Percentiles rank a stretch among this genome's conserved stretches.
phyloP scores from a whole-genome alignment of 306 rosid species.

The Malus sylvestris region DNA sequence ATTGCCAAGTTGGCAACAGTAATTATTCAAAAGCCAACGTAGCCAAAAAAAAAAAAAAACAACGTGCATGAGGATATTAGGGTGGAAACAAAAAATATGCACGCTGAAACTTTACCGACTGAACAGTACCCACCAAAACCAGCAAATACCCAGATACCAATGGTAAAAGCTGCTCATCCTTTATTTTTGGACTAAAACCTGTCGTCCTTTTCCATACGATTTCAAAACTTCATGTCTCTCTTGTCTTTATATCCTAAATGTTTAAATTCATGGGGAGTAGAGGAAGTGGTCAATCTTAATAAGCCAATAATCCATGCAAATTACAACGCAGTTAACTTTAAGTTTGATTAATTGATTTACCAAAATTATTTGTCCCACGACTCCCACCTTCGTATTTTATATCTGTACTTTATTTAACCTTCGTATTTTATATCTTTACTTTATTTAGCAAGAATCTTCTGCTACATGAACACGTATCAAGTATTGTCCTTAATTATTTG shows the following conservation, averaged over 20 bases:
- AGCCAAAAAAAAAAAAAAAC: background rate
- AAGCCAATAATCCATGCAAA: background rate
- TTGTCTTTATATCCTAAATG: background rate
- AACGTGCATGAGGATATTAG: background rate
- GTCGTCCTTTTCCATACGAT: slow-evolving; percentile 3
- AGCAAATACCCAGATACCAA: slow-evolving; percentile 18
- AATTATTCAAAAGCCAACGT: background rate
- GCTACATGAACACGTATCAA: slow-evolving; percentile 10
- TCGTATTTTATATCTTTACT: background rate
- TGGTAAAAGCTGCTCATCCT: slow-evolving; percentile 5
- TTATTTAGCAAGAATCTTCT: slow-evolving; percentile 11
- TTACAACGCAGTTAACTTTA: background rate
- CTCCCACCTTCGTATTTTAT: background rate
- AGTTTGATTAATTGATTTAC: too few species aligned
- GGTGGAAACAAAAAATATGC: background rate
- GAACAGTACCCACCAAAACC: background rate
- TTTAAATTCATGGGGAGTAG: slow-evolving; percentile 30
- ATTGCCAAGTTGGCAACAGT: background rate
- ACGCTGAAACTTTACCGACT: background rate
- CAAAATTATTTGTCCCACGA: background rate
- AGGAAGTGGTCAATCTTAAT: background rate
- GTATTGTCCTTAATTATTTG: slow-evolving; percentile 1
- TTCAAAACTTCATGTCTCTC: slow-evolving; percentile 24
- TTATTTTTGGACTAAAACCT: background rate
- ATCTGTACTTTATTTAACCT: background rate